Percentiles rank a stretch among this genome's conserved stretches.
phyloP scores from a whole-genome alignment of 768 basidiomycete genomes.

The Xerocomus potaroensis region DNA sequence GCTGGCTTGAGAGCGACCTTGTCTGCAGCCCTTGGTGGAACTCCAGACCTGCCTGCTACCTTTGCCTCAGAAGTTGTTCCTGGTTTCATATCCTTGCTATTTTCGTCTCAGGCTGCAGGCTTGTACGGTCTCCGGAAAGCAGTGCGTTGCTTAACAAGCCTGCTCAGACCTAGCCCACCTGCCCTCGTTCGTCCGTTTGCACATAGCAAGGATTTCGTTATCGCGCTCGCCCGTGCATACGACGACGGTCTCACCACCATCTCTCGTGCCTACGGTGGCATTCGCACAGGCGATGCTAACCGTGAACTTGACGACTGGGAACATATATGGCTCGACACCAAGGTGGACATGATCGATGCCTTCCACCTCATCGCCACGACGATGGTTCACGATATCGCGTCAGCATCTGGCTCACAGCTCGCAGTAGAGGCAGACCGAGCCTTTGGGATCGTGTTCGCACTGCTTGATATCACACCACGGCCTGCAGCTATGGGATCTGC shows the following conservation, averaged over 20 bases:
- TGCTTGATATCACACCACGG: conserved; percentile 44
- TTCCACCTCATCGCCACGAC: conserved; percentile 57
- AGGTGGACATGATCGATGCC: conserved; percentile 64
- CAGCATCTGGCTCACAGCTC: conserved; percentile 40
- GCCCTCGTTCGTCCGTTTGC: conserved; percentile 50
- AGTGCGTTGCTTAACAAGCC: conserved; percentile 49
- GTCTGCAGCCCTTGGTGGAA: conserved; percentile 34
- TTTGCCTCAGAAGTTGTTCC: conserved; percentile 49
- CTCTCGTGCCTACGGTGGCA: conserved; percentile 59
- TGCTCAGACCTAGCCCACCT: conserved; percentile 50
- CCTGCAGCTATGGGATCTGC: conserved; percentile 10
- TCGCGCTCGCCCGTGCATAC: conserved; percentile 57
- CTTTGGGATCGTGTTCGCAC: conserved; percentile 55
- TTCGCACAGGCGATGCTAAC: conserved; percentile 25
- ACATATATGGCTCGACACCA: conserved; percentile 65
- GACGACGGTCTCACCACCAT: conserved; percentile 52
- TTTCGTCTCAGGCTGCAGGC: conserved; percentile 41
- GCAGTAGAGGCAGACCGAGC: conserved; percentile 47
- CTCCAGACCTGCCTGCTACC: conserved; percentile 29
- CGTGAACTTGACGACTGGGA: conserved; percentile 61
- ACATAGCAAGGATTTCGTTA: conserved; percentile 46
- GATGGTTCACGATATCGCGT: conserved; percentile 46
- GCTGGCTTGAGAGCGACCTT: conserved; percentile 45
- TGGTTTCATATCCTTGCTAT: conserved; percentile 48
- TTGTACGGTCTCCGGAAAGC: conserved; percentile 65